Conservation (phyloP, 495 filamentous ascomycete species). For the Podospora anserina region DNA sequence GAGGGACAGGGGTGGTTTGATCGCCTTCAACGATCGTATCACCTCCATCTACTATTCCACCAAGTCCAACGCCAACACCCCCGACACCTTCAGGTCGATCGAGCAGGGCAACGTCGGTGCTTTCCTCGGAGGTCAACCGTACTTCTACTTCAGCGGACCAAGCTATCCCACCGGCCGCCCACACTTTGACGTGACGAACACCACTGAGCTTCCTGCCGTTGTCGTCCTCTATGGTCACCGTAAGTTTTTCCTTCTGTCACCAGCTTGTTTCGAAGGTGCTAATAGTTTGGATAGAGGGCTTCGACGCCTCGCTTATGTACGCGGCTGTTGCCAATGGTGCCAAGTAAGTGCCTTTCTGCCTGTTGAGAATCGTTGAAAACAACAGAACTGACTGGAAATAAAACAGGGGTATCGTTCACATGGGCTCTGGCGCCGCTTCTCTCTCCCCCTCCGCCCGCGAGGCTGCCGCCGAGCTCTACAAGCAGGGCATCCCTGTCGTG, state of each 20-base stretch:
- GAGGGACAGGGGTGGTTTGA: slow-evolving; percentile 42
- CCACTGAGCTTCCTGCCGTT: slow-evolving; percentile 38
- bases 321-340: slow-evolving; percentile 29
- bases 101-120: slow-evolving; percentile 46
- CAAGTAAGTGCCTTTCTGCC: slow-evolving; percentile 12
- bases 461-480: slow-evolving; percentile 20
- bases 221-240: slow-evolving; percentile 41
- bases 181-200: slow-evolving; percentile 34
- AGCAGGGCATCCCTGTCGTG: slow-evolving; percentile 24
- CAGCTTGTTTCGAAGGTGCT: neutral
- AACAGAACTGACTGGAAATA: neutral
- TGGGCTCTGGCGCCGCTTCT: slow-evolving; percentile 26
- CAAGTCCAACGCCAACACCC: slow-evolving; percentile 50
- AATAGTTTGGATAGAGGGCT: slow-evolving; percentile 18
- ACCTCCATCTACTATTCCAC: slow-evolving; percentile 46
- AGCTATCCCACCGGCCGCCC: slow-evolving; percentile 37
- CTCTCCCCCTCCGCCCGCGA: slow-evolving; percentile 18
- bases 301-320: slow-evolving; percentile 28
- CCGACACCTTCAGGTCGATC: slow-evolving; percentile 50
- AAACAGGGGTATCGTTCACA: slow-evolving; percentile 20
- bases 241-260: slow-evolving; percentile 15
- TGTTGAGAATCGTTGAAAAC: neutral
- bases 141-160: slow-evolving; percentile 44
- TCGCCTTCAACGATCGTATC: slow-evolving; percentile 51
- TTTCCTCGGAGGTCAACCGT: slow-evolving; percentile 44